Base-by-base conservation (phyloP, 192 early-diverging fungal genomes). In the Coemansia sp. region DNA sequence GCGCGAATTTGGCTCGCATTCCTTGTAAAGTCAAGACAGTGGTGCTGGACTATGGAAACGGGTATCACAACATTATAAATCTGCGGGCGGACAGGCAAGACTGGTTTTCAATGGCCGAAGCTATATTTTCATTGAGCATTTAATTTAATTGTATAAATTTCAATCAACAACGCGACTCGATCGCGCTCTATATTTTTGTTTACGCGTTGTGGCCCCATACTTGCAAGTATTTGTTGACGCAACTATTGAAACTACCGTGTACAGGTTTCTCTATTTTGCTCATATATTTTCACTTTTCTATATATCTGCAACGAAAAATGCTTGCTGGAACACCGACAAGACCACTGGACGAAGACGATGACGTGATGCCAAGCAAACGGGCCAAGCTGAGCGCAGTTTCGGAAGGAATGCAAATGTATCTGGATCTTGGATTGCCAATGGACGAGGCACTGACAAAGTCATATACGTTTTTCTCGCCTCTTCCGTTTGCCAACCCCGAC, bases 381-480 rank as follows among this genome's bases (percentile, higher is more conserved):
- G 22, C 38, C 51, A 68, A 68, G 17, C 36, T 23, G 8, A 10
- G 26, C 11, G n/a, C 21, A 5, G 38, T 4, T 12, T 1, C 60
- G 21, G 15, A 25, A 15, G 31, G 31, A 31, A 37, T 42, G 40
- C 54, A 49, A 8, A 48, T 42, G 48, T 72, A 66, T 44, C 7
- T 23, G 10, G 23, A 48, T 12, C 56, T 75, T 9, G 65, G 66
- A 6, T 25, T 81, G 1, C 78, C 78, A 0, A 62, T 81, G 20
- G 51, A 59, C 20, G 25, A 60, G 42, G 57, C 57, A 1, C 69
- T 75, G 1, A 57, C 66, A 17, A 63, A 71, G 31, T 72, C 78
- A 1, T 81, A 75, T 60, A 81, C 78, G n/a, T 68, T 59, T 20
- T 68, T 81, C 20, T 75, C 78, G 2, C 55, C 54, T 1, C 63